phyloP scores from a whole-genome alignment of 257 asterid species.

The Leptodermis oblonga region DNA sequence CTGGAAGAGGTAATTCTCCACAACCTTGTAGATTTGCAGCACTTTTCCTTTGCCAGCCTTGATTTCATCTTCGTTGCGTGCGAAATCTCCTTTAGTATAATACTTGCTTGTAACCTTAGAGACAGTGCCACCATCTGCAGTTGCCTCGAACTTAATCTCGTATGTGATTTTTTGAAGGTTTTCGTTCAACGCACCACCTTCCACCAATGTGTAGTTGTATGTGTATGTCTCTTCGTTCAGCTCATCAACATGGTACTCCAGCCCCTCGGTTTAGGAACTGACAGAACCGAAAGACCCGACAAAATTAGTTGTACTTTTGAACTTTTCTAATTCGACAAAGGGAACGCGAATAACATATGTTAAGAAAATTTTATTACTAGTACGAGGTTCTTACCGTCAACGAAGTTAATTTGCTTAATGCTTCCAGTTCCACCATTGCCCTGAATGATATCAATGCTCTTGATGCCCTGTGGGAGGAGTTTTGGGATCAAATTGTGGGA shows the following conservation, averaged over 20 bases:
- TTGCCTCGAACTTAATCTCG: conserved; percentile 22
- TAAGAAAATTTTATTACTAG: too few relatives aligned
- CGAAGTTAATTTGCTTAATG: conserved; percentile 21
- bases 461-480: conserved; percentile 25
- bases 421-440: conserved; percentile 29
- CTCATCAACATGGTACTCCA: conserved; percentile 26
- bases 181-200: conserved; percentile 25
- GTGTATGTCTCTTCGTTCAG: conserved; percentile 18
- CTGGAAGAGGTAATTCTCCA: conserved; percentile 25
- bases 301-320: neutral
- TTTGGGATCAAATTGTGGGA: conserved; percentile 27
- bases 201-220: conserved; percentile 25
- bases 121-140: conserved; percentile 21
- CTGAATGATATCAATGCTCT: conserved; percentile 18
- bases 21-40: conserved; percentile 22
- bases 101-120: conserved; percentile 24
- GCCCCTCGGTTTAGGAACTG: too few relatives aligned
- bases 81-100: conserved; percentile 18
- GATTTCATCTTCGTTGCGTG: conserved; percentile 26
- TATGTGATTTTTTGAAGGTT: conserved; percentile 26
- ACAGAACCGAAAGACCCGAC: too few relatives aligned
- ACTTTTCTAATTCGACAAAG: neutral
- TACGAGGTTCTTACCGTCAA: conserved; percentile 16
- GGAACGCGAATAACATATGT: too few relatives aligned
- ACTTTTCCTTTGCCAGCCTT: conserved; percentile 31